A percentile compares a stretch with the other conserved stretches of the same genome.
Evolutionary conservation across 2,329 filamentous ascomycete genomes (phyloP).

Genomic region (Colletotrichum endophyticum): DNA sequence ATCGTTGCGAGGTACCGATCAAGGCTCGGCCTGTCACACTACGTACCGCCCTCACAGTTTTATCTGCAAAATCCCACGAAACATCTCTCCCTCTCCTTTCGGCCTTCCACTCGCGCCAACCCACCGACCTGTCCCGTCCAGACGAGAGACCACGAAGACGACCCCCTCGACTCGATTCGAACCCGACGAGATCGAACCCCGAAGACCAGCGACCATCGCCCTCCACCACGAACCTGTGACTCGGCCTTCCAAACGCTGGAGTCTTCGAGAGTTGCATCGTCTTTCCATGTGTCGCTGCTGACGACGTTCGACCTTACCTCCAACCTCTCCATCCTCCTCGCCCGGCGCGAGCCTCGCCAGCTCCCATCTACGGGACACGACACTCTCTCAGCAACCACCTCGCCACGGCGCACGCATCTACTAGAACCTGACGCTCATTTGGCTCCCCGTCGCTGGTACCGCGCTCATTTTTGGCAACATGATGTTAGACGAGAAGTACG

Average conservation of each 20-base stretch:
- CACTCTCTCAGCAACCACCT: constrained; percentile 7
- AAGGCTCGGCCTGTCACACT: background rate
- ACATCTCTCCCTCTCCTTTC: constrained; percentile 13
- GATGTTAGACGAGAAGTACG: constrained; percentile 25
- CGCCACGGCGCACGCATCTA: constrained; percentile 2
- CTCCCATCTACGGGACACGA: constrained; percentile 8
- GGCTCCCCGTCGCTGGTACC: background rate
- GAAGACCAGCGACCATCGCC: background rate
- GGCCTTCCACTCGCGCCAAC: constrained; percentile 9
- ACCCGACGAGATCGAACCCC: background rate
- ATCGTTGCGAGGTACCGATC: background rate
- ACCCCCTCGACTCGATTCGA: constrained; percentile 6
- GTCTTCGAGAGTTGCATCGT: background rate
- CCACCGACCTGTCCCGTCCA: background rate
- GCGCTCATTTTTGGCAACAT: constrained; percentile 18
- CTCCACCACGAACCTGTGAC: background rate
- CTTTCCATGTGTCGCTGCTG: constrained; percentile 21
- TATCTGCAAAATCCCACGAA: constrained; percentile 18
- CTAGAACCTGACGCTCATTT: constrained; percentile 11
- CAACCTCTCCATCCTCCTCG: constrained; percentile 17
- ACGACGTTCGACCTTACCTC: constrained; percentile 5
- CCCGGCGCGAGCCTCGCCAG: constrained; percentile 27
- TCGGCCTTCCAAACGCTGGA: background rate
- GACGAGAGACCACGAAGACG: constrained; percentile 3
- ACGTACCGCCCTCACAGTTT: constrained; percentile 15